Percentiles rank a stretch among this genome's conserved stretches.
These are phyloP conservation scores for Asclepias syriaca DNA, from an alignment of 257 asterid genomes.

Conservation along the genomic window DNA sequence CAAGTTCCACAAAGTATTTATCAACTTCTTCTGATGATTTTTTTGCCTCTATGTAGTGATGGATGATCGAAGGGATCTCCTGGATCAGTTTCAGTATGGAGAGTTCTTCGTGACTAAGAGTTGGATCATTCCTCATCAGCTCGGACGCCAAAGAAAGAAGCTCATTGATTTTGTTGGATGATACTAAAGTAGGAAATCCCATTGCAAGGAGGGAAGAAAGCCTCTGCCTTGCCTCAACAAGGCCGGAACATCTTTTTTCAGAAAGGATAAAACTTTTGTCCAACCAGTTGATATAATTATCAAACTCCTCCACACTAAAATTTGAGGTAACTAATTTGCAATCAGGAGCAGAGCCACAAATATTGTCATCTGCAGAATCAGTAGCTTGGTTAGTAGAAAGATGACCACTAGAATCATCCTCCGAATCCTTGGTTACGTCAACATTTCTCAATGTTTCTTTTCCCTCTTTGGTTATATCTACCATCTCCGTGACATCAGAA, in stretches of 20 bases:
- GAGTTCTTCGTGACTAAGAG: conserved; percentile 22
- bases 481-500: background rate
- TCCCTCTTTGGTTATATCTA: background rate
- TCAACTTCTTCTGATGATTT: conserved; percentile 18
- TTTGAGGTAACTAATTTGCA: conserved; percentile 3
- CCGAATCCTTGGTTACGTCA: background rate
- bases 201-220: conserved; percentile 34
- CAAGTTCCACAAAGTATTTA: conserved; percentile 31
- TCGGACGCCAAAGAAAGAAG: conserved; percentile 23
- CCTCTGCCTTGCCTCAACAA: conserved; percentile 21
- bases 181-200: conserved; percentile 25
- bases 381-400: background rate
- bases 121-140: conserved; percentile 33
- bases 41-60: conserved; percentile 20
- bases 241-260: conserved; percentile 1
- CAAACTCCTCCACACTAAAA: conserved; percentile 30
- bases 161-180: conserved; percentile 26
- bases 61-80: conserved; percentile 27
- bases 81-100: conserved; percentile 32
- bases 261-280: conserved; percentile 22
- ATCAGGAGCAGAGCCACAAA: background rate
- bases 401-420: conserved; percentile 1
- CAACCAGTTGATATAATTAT: conserved; percentile 33
- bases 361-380: background rate
- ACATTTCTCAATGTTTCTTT: background rate